Evolutionary conservation across 805 yeast species (phyloP).

Genomic region (Starmera quercuum): DNA sequence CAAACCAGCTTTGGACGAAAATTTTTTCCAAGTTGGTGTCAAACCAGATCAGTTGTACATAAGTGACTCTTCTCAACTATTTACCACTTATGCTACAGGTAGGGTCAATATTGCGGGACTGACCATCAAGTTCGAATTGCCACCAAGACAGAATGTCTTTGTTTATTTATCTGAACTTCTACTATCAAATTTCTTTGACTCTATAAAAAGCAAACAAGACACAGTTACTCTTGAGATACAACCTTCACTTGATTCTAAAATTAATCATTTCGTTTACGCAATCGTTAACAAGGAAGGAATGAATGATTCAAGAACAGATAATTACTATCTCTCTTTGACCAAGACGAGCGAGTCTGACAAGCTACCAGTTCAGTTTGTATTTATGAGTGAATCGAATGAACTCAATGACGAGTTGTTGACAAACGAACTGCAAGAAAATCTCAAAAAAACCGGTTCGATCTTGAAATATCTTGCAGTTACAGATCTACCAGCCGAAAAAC

Average conservation of each 20-base stretch:
- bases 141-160: conserved; percentile 75
- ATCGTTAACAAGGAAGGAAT: conserved; percentile 79
- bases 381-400: conserved; percentile 85
- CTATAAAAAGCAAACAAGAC: conserved; percentile 49
- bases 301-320: conserved; percentile 66
- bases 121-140: conserved; percentile 51
- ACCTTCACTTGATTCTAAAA: conserved; percentile 32
- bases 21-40: conserved; percentile 77
- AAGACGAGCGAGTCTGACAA: conserved; percentile 65
- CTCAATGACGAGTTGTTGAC: conserved; percentile 59
- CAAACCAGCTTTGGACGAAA: conserved; percentile 45
- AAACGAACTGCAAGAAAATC: conserved; percentile 35
- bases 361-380: conserved; percentile 70
- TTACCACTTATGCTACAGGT: conserved; percentile 77
- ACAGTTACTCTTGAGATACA: conserved; percentile 54
- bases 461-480: conserved; percentile 72
- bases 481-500: conserved; percentile 74
- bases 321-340: conserved; percentile 80
- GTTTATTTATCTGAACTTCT: conserved; percentile 57
- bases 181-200: conserved; percentile 49
- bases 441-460: conserved; percentile 34
- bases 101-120: conserved; percentile 67
- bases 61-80: conserved; percentile 54
- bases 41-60: conserved; percentile 36
- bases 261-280: conserved; percentile 62